phyloP scores from a whole-genome alignment of 306 rosid species.

The Cicer arietinum region DNA sequence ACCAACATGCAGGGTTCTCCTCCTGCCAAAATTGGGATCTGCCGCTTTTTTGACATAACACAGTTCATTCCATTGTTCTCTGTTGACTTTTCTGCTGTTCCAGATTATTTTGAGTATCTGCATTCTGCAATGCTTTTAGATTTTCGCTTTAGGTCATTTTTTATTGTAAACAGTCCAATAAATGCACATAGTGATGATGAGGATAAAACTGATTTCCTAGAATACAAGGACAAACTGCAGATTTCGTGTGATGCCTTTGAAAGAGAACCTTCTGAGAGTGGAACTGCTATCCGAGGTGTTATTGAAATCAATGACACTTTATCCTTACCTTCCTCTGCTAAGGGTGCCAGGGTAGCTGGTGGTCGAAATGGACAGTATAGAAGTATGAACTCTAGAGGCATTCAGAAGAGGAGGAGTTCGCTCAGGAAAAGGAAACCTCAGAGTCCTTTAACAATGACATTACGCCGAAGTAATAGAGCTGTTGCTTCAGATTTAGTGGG shows the following conservation, averaged over 20 bases:
- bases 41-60: constrained; percentile 59
- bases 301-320: constrained; percentile 41
- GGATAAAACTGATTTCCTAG: constrained; percentile 49
- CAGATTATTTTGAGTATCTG: constrained; percentile 61
- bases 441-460: constrained; percentile 49
- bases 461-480: constrained; percentile 50
- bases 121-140: constrained; percentile 55
- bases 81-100: constrained; percentile 79
- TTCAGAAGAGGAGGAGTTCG: constrained; percentile 76
- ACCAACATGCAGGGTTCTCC: constrained; percentile 61
- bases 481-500: constrained; percentile 50
- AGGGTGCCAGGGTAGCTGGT: constrained; percentile 54
- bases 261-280: constrained; percentile 34
- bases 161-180: constrained; percentile 48
- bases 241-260: constrained; percentile 27
- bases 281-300: constrained; percentile 32
- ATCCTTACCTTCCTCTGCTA: constrained; percentile 45
- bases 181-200: constrained; percentile 45
- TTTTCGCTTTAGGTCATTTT: constrained; percentile 44
- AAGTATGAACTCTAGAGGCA: constrained; percentile 56
- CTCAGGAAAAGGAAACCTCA: constrained; percentile 66
- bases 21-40: constrained; percentile 51
- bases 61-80: constrained; percentile 57
- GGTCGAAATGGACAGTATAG: constrained; percentile 57
- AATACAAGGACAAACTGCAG: constrained; percentile 37